Conservation (phyloP, 2,329 filamentous ascomycete species). For the Trichoderma simmonsii region DNA sequence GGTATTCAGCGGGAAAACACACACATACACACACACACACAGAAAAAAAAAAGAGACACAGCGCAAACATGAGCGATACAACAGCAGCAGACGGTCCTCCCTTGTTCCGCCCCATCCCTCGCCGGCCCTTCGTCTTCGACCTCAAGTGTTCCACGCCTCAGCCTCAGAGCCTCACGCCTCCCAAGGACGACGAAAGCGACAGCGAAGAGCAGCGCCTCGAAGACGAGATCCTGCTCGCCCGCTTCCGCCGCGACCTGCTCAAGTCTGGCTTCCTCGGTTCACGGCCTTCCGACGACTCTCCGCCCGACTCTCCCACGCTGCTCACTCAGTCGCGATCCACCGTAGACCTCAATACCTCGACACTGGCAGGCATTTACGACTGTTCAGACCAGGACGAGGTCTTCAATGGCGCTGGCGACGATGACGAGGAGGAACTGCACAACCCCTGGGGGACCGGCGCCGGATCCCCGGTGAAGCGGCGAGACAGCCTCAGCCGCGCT, state of each 20-base stretch:
- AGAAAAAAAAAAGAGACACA: not conserved
- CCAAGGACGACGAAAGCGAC: constrained; percentile 36
- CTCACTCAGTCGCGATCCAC: constrained; percentile 72
- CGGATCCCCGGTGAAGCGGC: constrained; percentile 57
- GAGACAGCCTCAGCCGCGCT: constrained; percentile 42
- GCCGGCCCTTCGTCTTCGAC: constrained; percentile 65
- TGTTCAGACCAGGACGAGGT: constrained; percentile 51
- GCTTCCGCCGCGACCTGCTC: constrained; percentile 29
- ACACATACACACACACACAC: not conserved
- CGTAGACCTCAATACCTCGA: constrained; percentile 83
- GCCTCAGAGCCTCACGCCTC: constrained; percentile 41
- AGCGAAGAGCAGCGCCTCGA: not conserved
- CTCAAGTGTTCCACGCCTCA: constrained; percentile 45
- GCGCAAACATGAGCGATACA: not conserved
- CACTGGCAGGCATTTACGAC: constrained; percentile 87
- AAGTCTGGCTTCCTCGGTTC: constrained; percentile 40
- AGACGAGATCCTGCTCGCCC: constrained; percentile 20
- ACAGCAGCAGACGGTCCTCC: constrained; percentile 42
- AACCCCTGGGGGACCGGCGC: constrained; percentile 79
- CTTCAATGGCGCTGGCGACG: constrained; percentile 22
- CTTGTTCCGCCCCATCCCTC: constrained; percentile 66
- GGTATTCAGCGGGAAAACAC: not conserved
- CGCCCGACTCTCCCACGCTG: constrained; percentile 32
- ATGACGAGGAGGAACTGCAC: constrained; percentile 50
- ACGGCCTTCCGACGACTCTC: constrained; percentile 37